Evolutionary conservation across 2,329 filamentous ascomycete genomes (phyloP).

Genomic region (Alternaria alternata): DNA sequence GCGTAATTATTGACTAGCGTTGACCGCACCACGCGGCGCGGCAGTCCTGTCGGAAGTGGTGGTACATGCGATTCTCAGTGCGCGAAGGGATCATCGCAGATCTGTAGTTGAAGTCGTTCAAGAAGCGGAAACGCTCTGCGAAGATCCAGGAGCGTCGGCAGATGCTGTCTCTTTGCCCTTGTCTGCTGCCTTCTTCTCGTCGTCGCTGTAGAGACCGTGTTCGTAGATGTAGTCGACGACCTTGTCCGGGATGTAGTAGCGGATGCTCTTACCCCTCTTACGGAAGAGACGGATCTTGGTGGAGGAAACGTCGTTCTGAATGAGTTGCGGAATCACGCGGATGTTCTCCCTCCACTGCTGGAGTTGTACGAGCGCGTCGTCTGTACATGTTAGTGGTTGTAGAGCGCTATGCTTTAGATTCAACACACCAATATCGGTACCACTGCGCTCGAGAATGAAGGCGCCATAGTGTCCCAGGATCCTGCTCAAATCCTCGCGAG

Average conservation of each 20-base stretch:
- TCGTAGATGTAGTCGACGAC: slow-evolving; percentile 53
- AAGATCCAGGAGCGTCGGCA: slow-evolving; percentile 34
- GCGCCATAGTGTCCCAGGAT: slow-evolving; percentile 85
- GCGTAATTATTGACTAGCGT: slow-evolving; percentile 2
- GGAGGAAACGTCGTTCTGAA: slow-evolving; percentile 84
- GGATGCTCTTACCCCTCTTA: slow-evolving; percentile 53
- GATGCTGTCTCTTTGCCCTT: slow-evolving; percentile 45
- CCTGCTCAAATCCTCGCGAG: slow-evolving; percentile 81
- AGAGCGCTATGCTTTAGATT: not conserved
- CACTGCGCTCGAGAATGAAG: slow-evolving; percentile 86
- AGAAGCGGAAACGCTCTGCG: slow-evolving; percentile 23
- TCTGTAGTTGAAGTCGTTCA: slow-evolving; percentile 14
- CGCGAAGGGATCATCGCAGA: not conserved
- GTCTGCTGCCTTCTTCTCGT: slow-evolving; percentile 47
- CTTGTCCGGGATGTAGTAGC: slow-evolving; percentile 52
- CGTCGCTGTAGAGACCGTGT: slow-evolving; percentile 49
- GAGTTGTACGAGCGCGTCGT: slow-evolving; percentile 83
- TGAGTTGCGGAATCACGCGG: slow-evolving; percentile 86
- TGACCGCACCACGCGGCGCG: slow-evolving; percentile 15
- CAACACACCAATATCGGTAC: slow-evolving; percentile 73
- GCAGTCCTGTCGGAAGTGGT: slow-evolving; percentile 31
- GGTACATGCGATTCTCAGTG: not conserved
- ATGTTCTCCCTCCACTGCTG: slow-evolving; percentile 87
- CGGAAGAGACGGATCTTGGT: slow-evolving; percentile 80
- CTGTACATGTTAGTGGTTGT: slow-evolving; percentile 46